Conservation (phyloP, 495 filamentous ascomycete genomes). For the Tuber indicum region DNA sequence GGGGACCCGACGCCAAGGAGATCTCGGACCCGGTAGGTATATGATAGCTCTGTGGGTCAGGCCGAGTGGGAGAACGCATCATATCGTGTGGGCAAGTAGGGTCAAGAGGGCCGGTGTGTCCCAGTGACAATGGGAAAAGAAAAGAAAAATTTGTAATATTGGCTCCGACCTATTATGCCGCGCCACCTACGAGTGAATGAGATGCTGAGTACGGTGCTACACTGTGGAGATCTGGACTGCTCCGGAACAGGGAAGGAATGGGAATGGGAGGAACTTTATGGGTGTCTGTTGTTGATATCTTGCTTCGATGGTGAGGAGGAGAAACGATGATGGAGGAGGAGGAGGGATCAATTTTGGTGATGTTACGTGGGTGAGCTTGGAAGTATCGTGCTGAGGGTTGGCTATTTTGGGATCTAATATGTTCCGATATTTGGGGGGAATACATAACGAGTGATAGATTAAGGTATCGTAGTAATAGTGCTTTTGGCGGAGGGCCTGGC, state of each 20-base stretch:
- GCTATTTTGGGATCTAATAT: neutral
- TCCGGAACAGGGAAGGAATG: too few species aligned
- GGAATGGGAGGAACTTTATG: too few species aligned
- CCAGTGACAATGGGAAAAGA: too few species aligned
- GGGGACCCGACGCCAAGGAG: too few species aligned
- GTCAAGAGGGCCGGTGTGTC: too few species aligned
- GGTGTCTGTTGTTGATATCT: too few species aligned
- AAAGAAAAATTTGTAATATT: neutral
- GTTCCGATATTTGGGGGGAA: neutral
- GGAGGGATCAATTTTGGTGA: neutral
- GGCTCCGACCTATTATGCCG: neutral
- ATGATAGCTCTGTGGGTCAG: neutral
- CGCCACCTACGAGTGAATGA: neutral
- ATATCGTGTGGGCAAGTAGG: too few species aligned
- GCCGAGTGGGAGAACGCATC: neutral
- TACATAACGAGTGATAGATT: neutral
- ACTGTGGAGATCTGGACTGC: too few species aligned
- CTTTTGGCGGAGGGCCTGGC: neutral
- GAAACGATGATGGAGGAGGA: neutral
- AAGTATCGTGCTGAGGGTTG: neutral
- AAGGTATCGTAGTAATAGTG: neutral
- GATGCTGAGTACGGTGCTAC: too few species aligned
- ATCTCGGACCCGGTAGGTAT: too few species aligned
- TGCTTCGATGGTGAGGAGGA: neutral
- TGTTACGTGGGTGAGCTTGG: too few species aligned